These are phyloP conservation scores for Fraxinus sp. DNA, from an alignment of 305 asterid species.

Conservation along the genomic window DNA sequence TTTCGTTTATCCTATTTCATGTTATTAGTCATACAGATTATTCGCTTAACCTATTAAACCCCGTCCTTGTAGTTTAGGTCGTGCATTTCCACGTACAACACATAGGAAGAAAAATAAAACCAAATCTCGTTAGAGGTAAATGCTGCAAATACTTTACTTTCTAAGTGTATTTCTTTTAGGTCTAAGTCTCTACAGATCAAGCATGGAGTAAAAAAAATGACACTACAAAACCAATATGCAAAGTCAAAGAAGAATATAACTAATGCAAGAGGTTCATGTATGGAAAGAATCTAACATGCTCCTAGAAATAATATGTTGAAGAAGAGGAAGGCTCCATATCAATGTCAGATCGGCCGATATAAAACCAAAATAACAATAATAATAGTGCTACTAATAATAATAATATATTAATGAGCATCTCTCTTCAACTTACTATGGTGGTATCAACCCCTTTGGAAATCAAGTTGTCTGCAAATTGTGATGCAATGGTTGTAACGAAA, in stretches of 20 bases:
- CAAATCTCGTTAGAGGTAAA: not conserved
- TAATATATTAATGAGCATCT: not conserved
- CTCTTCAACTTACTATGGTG: constrained; percentile 54
- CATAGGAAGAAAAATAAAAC: not conserved
- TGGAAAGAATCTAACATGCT: not conserved
- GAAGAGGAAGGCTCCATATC: not conserved
- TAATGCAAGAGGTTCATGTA: not conserved
- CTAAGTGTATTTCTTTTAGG: not conserved
- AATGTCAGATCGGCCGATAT: not conserved
- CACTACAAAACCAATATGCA: not conserved
- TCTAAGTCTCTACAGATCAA: not conserved
- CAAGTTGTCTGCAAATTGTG: constrained; percentile 87
- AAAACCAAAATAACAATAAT: not conserved
- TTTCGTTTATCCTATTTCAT: not conserved
- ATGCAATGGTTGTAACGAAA: constrained; percentile 76
- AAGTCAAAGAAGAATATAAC: not conserved
- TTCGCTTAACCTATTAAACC: not conserved
- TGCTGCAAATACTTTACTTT: not conserved
- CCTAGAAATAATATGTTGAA: not conserved
- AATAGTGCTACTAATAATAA: not conserved
- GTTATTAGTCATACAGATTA: not conserved
- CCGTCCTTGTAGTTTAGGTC: not conserved
- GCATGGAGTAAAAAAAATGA: not conserved
- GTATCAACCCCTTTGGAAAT: constrained; percentile 86
- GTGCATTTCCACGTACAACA: not conserved